phyloP scores from a whole-genome alignment of 2,329 filamentous ascomycete species.

The Metarhizium anisopliae region DNA sequence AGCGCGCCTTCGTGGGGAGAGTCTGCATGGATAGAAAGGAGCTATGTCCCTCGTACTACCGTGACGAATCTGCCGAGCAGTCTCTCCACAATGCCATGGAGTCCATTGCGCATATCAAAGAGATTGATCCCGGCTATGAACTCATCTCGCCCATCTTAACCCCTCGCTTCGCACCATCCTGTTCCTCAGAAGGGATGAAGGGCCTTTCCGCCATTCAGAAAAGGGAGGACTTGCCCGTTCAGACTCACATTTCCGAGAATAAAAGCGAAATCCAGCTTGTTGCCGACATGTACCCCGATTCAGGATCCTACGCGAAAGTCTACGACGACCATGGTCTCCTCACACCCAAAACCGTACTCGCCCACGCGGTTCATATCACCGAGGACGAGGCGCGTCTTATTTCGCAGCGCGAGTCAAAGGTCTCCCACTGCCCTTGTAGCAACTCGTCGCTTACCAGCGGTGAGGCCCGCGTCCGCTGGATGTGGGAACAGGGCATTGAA shows the following conservation, averaged over 20 bases:
- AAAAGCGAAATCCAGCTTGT: constrained; percentile 64
- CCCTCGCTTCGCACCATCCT: constrained; percentile 57
- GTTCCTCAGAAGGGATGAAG: constrained; percentile 48
- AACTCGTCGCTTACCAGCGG: constrained; percentile 80
- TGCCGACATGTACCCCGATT: constrained; percentile 55
- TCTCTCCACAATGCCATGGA: constrained; percentile 47
- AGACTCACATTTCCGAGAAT: constrained; percentile 91
- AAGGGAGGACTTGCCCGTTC: constrained; percentile 57
- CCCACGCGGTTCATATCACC: constrained; percentile 72
- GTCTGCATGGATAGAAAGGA: constrained; percentile 81
- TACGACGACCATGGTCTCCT: constrained; percentile 70
- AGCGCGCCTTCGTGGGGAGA: constrained; percentile 82
- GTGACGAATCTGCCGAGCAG: constrained; percentile 56
- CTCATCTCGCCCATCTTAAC: constrained; percentile 77
- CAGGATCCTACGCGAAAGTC: constrained; percentile 60
- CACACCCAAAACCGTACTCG: constrained; percentile 66
- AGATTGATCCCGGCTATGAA: constrained; percentile 53
- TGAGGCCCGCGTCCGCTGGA: constrained; percentile 61
- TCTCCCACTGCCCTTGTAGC: constrained; percentile 80
- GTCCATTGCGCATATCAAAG: constrained; percentile 56
- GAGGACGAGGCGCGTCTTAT: constrained; percentile 59
- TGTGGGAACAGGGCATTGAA: constrained; percentile 65
- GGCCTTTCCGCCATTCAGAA: constrained; percentile 56
- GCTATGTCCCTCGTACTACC: constrained; percentile 67
- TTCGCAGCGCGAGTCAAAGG: constrained; percentile 49